Evolutionary conservation across 1,139 yeast species (phyloP).

Genomic region (Torulaspora globosa): DNA sequence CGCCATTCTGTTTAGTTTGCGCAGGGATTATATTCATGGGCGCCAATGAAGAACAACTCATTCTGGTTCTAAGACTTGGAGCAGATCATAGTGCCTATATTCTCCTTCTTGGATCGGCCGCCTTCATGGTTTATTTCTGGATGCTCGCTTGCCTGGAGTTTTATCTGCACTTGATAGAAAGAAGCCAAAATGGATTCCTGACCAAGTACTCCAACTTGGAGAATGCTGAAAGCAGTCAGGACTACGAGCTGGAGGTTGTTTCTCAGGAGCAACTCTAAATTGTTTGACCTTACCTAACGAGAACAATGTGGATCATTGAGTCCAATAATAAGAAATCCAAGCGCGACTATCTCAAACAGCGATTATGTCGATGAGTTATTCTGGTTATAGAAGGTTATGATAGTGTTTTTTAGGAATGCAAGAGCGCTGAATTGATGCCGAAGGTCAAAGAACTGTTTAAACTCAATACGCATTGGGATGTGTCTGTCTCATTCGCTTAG

Average conservation of each 20-base stretch:
- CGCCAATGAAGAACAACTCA: constrained; percentile 85
- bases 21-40: constrained; percentile 84
- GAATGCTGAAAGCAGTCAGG: constrained; percentile 5
- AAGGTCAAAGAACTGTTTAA: too few relatives aligned
- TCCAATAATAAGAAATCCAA: not conserved
- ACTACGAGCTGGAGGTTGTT: constrained; percentile 14
- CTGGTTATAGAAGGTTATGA: too few relatives aligned
- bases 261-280: constrained; percentile 1
- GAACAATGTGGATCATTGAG: not conserved
- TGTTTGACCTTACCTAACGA: not conserved
- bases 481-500: too few relatives aligned
- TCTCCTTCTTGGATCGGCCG: constrained; percentile 67
- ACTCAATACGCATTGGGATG: too few relatives aligned
- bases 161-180: constrained; percentile 47
- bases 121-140: constrained; percentile 69
- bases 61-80: constrained; percentile 63
- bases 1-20: constrained; percentile 74
- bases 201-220: constrained; percentile 8
- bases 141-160: constrained; percentile 52
- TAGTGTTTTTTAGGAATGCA: too few relatives aligned
- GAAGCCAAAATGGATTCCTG: constrained; percentile 14
- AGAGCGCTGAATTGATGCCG: too few relatives aligned
- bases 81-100: constrained; percentile 84
- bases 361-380: too few relatives aligned
- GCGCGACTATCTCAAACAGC: too few relatives aligned